Evolutionary conservation across 257 asterid species (phyloP).

Genomic region (Lycium barbarum): DNA sequence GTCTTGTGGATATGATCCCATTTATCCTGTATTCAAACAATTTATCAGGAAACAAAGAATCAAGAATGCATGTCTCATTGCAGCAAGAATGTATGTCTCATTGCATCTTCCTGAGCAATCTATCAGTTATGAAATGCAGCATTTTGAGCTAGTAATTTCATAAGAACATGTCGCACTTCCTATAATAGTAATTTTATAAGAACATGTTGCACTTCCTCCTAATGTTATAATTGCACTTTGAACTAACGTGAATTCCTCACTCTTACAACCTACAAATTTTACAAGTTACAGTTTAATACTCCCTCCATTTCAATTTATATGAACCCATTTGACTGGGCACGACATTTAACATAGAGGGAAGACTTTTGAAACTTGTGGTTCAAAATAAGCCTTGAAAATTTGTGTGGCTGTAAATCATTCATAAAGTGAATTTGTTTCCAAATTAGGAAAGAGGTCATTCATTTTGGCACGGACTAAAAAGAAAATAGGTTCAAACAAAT

Average conservation of each 20-base stretch:
- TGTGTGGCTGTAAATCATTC: too few relatives aligned
- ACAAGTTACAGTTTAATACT: too few relatives aligned
- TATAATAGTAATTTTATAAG: not conserved
- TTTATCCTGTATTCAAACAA: conserved; percentile 56
- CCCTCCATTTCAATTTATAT: too few relatives aligned
- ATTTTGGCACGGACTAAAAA: too few relatives aligned
- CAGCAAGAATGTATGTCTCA: not conserved
- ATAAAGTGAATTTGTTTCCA: too few relatives aligned
- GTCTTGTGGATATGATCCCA: conserved; percentile 34
- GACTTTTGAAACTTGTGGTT: too few relatives aligned
- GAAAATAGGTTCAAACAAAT: too few relatives aligned
- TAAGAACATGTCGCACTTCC: too few relatives aligned
- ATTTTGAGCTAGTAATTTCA: not conserved
- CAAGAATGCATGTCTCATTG: not conserved
- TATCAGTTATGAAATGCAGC: not conserved
- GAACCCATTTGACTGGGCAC: too few relatives aligned
- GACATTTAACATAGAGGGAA: too few relatives aligned
- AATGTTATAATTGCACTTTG: not conserved
- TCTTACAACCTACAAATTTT: not conserved
- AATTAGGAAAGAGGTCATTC: too few relatives aligned
- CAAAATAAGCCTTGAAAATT: too few relatives aligned
- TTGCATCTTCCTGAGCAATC: not conserved
- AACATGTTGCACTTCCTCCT: conserved; percentile 2
- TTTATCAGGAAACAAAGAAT: not conserved
- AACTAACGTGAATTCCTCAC: not conserved